Evolutionary conservation across 345 rosid genomes (phyloP).

Genomic region (Syzygium oleosum): DNA sequence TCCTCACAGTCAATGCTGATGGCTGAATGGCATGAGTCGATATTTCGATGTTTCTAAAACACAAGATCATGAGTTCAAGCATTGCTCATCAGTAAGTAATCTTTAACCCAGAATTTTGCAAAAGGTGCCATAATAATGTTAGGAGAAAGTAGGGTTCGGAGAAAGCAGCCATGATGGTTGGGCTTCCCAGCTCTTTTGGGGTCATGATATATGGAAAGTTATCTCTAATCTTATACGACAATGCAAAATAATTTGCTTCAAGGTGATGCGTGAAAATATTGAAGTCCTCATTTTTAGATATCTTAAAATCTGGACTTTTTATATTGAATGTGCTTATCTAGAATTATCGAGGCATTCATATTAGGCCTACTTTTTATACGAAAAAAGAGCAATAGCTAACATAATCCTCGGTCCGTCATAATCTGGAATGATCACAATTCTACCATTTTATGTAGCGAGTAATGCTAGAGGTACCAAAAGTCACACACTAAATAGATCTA

Average conservation of each 20-base stretch:
- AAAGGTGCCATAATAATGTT: neutral
- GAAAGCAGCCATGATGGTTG: neutral
- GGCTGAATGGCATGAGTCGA: neutral
- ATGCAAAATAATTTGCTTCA: neutral
- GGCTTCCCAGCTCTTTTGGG: neutral
- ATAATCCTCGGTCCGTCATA: neutral
- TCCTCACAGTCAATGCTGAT: neutral
- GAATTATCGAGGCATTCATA: neutral
- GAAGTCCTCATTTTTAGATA: neutral
- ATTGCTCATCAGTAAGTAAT: neutral
- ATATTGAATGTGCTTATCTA: neutral
- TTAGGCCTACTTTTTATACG: too few species aligned
- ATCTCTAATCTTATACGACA: neutral
- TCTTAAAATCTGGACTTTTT: neutral
- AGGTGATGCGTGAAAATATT: neutral
- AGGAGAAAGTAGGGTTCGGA: neutral
- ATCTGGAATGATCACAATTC: neutral
- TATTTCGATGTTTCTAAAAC: neutral
- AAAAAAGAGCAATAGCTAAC: too few species aligned
- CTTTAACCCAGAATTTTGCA: neutral
- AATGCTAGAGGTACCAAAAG: neutral
- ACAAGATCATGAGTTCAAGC: neutral
- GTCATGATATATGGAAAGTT: neutral
- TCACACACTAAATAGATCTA: accelerated
- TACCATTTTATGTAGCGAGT: neutral